phyloP scores from a whole-genome alignment of 305 asterid species.

The Ruellia speciosa region DNA sequence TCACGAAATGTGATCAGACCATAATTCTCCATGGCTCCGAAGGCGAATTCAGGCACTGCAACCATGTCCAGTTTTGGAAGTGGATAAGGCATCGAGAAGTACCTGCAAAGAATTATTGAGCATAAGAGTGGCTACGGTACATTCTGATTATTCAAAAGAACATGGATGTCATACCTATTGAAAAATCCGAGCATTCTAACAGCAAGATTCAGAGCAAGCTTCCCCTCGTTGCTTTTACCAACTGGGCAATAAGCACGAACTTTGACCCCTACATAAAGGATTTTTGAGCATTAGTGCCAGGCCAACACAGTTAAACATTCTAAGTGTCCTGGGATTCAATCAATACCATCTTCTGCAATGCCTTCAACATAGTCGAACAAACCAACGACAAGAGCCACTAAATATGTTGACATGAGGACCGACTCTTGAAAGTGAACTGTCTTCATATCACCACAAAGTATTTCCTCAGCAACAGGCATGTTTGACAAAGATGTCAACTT shows the following conservation, averaged over 20 bases:
- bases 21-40: conserved; percentile 41
- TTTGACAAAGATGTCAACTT: conserved; percentile 35
- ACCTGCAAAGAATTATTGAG: too few species aligned
- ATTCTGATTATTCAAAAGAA: too few species aligned
- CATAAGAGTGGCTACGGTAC: too few species aligned
- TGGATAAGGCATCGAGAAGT: neutral
- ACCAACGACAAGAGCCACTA: conserved; percentile 37
- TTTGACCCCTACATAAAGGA: too few species aligned
- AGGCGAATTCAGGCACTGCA: conserved; percentile 38
- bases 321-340: too few species aligned
- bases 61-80: conserved; percentile 42
- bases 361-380: conserved; percentile 31
- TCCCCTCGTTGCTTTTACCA: conserved; percentile 30
- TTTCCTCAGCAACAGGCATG: conserved; percentile 33
- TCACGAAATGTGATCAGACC: conserved; percentile 34
- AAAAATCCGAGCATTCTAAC: conserved; percentile 28
- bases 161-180: conserved; percentile 15
- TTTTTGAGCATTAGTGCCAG: too few species aligned
- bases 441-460: conserved; percentile 21
- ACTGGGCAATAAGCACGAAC: conserved; percentile 31
- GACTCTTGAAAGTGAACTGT: conserved; percentile 32
- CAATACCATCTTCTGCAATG: conserved; percentile 23
- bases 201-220: conserved; percentile 28
- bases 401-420: conserved; percentile 30
- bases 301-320: too few species aligned